phyloP scores from a whole-genome alignment of 2,329 filamentous ascomycete genomes.

The Chaetomiaceae sp. region DNA sequence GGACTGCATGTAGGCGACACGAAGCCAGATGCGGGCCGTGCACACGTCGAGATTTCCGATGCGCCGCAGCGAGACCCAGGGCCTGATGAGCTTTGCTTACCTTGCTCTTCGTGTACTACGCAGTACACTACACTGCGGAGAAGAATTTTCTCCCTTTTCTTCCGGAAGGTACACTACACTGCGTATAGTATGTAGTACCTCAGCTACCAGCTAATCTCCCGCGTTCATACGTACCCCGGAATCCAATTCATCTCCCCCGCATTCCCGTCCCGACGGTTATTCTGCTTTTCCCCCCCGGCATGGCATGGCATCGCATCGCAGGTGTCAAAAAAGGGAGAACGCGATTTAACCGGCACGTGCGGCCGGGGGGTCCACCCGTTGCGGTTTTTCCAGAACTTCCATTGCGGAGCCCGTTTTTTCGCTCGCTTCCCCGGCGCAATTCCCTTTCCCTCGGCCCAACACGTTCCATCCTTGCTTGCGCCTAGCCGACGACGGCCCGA shows the following conservation, averaged over 20 bases:
- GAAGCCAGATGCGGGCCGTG: no score
- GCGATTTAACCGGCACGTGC: conserved; percentile 12
- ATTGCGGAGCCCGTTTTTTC: conserved; percentile 1
- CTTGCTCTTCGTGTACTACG: no score
- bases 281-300: conserved; percentile 5
- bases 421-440: conserved; percentile 1
- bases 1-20: no score
- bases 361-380: neutral
- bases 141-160: no score
- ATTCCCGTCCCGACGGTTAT: conserved; percentile 14
- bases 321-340: conserved; percentile 7
- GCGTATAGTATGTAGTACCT: no score
- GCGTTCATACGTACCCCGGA: no score
- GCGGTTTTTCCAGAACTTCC: conserved; percentile 16
- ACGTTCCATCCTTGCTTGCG: conserved; percentile 11
- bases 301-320: conserved; percentile 4
- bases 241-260: conserved; percentile 1
- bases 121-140: no score
- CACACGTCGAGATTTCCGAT: no score
- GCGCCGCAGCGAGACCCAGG: no score
- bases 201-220: no score
- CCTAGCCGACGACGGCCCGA: conserved; percentile 9
- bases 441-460: conserved; percentile 10
- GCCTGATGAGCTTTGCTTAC: no score
- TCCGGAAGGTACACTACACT: no score